Conservation (phyloP, 495 filamentous ascomycete species). For the Eremomyces bilateralis region DNA sequence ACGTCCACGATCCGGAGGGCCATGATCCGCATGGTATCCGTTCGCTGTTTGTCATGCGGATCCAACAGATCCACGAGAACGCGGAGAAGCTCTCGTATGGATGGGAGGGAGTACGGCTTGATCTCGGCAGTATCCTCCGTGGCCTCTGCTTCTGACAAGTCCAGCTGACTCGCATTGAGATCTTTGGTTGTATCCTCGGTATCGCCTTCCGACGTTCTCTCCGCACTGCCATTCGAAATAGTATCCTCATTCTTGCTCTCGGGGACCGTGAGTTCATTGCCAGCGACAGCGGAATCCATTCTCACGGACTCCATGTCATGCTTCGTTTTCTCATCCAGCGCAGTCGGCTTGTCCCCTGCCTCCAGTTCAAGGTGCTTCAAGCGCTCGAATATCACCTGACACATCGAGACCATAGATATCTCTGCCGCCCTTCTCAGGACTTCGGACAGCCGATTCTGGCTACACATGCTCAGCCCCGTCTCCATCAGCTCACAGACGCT, state of each 20-base stretch:
- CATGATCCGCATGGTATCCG: conserved; percentile 92
- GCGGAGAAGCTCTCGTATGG: conserved; percentile 80
- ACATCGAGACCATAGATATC: conserved; percentile 96
- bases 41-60: conserved; percentile 76
- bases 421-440: conserved; percentile 79
- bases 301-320: conserved; percentile 53
- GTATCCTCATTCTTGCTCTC: conserved; percentile 16
- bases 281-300: conserved; percentile 77
- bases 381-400: conserved; percentile 87
- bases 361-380: conserved; percentile 68
- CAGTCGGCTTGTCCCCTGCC: conserved; percentile 33
- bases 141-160: conserved; percentile 12
- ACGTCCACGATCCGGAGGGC: conserved; percentile 94
- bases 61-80: conserved; percentile 90
- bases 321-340: conserved; percentile 36
- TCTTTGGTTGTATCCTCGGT: conserved; percentile 7
- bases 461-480: conserved; percentile 91
- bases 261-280: conserved; percentile 29
- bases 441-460: conserved; percentile 76
- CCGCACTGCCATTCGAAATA: conserved; percentile 2
- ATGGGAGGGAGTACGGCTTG: conserved; percentile 78
- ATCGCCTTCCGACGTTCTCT: conserved; percentile 3
- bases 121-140: conserved; percentile 25
- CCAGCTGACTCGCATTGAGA: conserved; percentile 13
- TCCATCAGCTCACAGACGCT: conserved; percentile 99